Percentiles rank a stretch among this genome's conserved stretches.
Conservation (phyloP, 176 grass and related monocot species). For the Eremochloa ophiuroides region DNA sequence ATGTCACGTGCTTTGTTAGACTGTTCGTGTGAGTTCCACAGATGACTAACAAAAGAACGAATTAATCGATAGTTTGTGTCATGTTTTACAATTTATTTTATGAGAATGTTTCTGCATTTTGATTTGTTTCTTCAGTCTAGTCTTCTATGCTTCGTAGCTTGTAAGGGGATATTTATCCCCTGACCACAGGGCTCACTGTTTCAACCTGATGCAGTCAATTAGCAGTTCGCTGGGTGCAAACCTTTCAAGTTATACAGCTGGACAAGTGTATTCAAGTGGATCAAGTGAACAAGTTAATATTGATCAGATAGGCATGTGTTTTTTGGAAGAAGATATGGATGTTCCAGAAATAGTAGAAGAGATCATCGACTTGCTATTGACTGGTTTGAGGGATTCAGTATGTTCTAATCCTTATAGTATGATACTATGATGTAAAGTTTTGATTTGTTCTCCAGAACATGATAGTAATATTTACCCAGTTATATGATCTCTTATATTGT, state of each 20-base stretch:
- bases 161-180: slow-evolving; percentile 8
- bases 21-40: background rate
- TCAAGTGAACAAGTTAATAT: slow-evolving; percentile 29
- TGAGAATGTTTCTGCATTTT: slow-evolving; percentile 3
- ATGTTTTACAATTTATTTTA: slow-evolving; percentile 26
- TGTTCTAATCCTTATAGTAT: slow-evolving; percentile 38
- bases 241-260: slow-evolving; percentile 48
- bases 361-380: slow-evolving; percentile 79
- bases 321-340: slow-evolving; percentile 81
- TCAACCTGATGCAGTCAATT: slow-evolving; percentile 53
- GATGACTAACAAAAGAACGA: background rate
- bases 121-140: background rate
- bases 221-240: slow-evolving; percentile 72
- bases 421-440: slow-evolving; percentile 20
- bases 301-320: slow-evolving; percentile 30
- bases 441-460: background rate
- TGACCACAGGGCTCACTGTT: slow-evolving; percentile 22
- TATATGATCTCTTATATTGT: background rate
- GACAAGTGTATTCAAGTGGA: slow-evolving; percentile 36
- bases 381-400: slow-evolving; percentile 92
- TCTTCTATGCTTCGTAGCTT: background rate
- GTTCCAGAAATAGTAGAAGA: slow-evolving; percentile 91
- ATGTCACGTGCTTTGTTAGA: background rate
- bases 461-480: background rate
- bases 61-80: background rate